Evolutionary conservation across 495 filamentous ascomycete species (phyloP), one percentile per base, ranked within the genome.

Genomic region (Penicillium goetzii): DNA sequence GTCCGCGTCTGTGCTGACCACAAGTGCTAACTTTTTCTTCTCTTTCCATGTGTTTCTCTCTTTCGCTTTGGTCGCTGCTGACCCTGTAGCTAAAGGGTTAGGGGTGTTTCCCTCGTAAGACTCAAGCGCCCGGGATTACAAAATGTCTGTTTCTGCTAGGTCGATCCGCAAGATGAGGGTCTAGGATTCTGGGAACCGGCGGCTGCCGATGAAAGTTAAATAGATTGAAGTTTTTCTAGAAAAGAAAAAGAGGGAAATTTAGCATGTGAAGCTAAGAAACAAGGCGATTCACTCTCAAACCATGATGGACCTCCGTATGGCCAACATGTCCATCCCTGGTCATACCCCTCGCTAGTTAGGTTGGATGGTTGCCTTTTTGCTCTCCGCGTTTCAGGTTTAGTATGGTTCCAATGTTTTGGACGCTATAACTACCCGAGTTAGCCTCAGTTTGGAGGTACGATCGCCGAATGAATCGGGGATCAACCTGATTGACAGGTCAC

Each of bases 201-300:
- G 60, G 59, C 55, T 58, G 45, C 64, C 60, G 64, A 59, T 30
- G n/a, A 66, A 66, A 62, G 40, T 66, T 32, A 56, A 66, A 62
- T 66, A 56, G 28, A 62, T 62, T 62, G 60, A 49, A 41, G 54
- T 25, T 50, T 55, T 66, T 62, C 59, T 66, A 66, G 64, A 66
- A 66, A 50, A n/a, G 8, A 17, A 30, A 32, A 36, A 36, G 4
- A 23, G 8, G 4, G 17, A 21, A 55, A 56, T 34, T 59, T 59
- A 28, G 38, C 64, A 66, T 62, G 64, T 66, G 64, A 66, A 66
- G 25, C 47, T 26, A 26, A 51, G 23, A 25, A 51, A 47, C 43
- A 23, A 25, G 43, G 47, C 47, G 23, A 25, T 51, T 26, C 47
- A 30, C 23, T 15, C 25, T 47, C 15, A 4, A 26, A 26, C 23